Base-by-base conservation (phyloP, 2,329 filamentous ascomycete genomes). In the Coniochaeta ligniaria region DNA sequence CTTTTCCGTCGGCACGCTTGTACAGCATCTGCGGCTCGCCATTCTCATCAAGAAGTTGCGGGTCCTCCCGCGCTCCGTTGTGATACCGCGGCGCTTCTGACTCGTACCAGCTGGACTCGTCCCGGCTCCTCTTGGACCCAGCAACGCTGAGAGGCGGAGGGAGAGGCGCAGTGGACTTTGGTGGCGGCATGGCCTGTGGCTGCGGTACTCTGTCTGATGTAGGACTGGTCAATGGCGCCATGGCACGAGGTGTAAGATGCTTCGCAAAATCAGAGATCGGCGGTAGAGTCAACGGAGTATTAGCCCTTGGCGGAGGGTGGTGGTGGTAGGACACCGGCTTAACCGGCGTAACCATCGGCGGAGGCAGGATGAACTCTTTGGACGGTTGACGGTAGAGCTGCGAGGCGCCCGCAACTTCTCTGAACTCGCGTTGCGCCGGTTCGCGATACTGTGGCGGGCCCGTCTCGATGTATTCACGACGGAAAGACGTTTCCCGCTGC, bases 401-500 rank as follows among this genome's bases (percentile, higher is more conserved):
- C 16, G 47, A 52, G 6, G 47, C 6, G 12, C 7, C 47, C 11
- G 45, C 5, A 16, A 6, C 22, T 2, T 50, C 45, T 50, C 45
- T 64, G n/a, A 66, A 54, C n/a, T n/a, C 43, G 16, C 47, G 47
- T n/a, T 16, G 47, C 6, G 47, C 24, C 3, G 47, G 24, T 17
- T 52, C 47, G 7, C 47, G 24, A 31, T 52, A 52, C 24, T 52
- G 47, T 6, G 47, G 54, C 16, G 54, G 9, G 2, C 31, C 20
- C 7, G 54, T 26, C 54, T 57, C 54, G 22, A 31, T 57, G 33
- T 35, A 57, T 36, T 57, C 54, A 11, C 54, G 56, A 57, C 31
- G 57, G n/a, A n/a, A n/a, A 59, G 24, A 36, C 43, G 59, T 35
- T 1, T 66, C 54, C 45, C 60, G 61, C 61, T 65, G 67, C 16